Base-by-base conservation (phyloP, 345 rosid species). In the Aegle marmelos region DNA sequence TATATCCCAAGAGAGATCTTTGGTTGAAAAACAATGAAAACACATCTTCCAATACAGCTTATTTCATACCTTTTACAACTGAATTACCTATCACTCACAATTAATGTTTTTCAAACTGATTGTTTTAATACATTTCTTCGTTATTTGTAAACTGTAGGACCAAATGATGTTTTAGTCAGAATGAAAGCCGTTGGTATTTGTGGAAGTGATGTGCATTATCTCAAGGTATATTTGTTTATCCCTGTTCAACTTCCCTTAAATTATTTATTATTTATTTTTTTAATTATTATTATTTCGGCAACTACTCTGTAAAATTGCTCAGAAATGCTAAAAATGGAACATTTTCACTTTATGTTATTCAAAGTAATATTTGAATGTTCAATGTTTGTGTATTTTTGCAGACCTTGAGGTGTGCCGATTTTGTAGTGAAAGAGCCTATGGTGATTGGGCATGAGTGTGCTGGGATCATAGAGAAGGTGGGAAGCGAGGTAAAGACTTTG, bases 381-480 rank as follows among this genome's bases (percentile, higher is more conserved):
- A 19, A 14, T 53, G 57, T 53, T 45, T 45, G 50, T 36, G 66
- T 73, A 2, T 68, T 17, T 36, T 58, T 76, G 33, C 80, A 93
- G 98, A 90, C 91, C 39, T 79, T 93, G 97, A 85, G 90, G 80
- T 87, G 89, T 48, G 98, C 94, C 14, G 83, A 90, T 85, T 95
- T 91, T 79, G 78, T 91, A 0, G 99, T 95, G 81, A 89, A 92
- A 87, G 91, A 94, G 86, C 99, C 98, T 0, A 96, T 96, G 99
- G 97, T 94, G 64, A 91, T 96, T 28, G 98, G 99, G 54, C 99
- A 90, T 72, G 98, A 96, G 83, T 92, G 95, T 84, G 98, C 98
- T 73, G 98, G 99, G 79, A 78, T 94, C 82, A 81, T 94, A 78
- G 97, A 91, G 82, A 90, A 92, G 82, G 87, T 92, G n/a, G 98